These are phyloP conservation scores for Mycena metata DNA, from an alignment of 768 basidiomycete genomes.

Conservation along the genomic window DNA sequence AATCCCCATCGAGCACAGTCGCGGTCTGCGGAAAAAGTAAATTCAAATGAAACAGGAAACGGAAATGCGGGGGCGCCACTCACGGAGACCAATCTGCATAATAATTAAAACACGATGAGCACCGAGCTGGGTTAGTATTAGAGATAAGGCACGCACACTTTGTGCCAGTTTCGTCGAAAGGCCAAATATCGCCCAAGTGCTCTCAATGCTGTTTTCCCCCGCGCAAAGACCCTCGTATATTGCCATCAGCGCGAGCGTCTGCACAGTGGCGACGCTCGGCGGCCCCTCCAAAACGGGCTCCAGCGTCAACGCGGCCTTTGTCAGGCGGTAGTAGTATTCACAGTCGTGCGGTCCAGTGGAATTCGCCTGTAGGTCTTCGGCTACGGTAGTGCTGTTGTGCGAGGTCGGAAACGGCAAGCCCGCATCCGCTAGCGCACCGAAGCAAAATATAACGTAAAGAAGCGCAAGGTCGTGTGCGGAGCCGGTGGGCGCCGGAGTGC, in stretches of 20 bases:
- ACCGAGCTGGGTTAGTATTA: background rate
- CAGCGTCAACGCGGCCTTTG: conserved; percentile 74
- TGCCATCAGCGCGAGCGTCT: conserved; percentile 74
- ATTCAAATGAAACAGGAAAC: conserved; percentile 12
- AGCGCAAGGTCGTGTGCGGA: conserved; percentile 74
- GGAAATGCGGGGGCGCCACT: conserved; percentile 42
- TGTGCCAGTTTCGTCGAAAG: conserved; percentile 76
- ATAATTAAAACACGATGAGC: conserved; percentile 15
- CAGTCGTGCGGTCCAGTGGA: conserved; percentile 39
- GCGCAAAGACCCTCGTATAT: conserved; percentile 79
- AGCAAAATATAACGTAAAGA: conserved; percentile 72
- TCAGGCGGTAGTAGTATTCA: conserved; percentile 69
- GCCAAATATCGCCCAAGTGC: conserved; percentile 76
- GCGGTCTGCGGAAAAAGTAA: conserved; percentile 60
- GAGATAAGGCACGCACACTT: conserved; percentile 62
- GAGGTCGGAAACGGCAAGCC: conserved; percentile 62
- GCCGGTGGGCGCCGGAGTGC: conserved; percentile 37
- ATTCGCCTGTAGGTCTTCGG: conserved; percentile 15
- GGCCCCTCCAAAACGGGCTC: conserved; percentile 80
- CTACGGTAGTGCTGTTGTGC: conserved; percentile 11
- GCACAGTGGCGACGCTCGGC: conserved; percentile 78
- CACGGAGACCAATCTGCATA: conserved; percentile 76
- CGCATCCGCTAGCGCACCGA: conserved; percentile 71
- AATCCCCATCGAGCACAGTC: conserved; percentile 81
- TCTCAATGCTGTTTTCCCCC: conserved; percentile 78